phyloP scores from a whole-genome alignment of 2,329 filamentous ascomycete genomes.

The Cercospora nicotianae region DNA sequence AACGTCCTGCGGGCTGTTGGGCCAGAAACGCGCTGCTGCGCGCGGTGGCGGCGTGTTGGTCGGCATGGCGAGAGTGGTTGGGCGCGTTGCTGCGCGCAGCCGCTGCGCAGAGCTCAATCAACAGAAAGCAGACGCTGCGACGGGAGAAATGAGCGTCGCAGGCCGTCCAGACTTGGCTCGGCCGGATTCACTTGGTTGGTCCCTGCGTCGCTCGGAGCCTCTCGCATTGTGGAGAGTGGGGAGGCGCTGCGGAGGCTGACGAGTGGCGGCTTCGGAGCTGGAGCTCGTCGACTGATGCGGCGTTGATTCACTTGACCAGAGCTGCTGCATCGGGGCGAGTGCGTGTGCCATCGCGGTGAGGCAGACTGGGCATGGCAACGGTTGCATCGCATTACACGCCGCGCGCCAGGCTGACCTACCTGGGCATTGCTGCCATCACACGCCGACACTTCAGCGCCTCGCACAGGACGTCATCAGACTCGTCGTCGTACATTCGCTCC shows the following conservation, averaged over 20 bases:
- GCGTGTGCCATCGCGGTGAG: neutral
- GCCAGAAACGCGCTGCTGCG: neutral
- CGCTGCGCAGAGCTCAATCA: slow-evolving; percentile 11
- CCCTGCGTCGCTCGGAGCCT: neutral
- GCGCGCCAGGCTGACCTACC: slow-evolving; percentile 46
- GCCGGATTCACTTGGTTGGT: neutral
- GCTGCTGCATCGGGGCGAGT: neutral
- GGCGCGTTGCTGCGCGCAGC: slow-evolving; percentile 10
- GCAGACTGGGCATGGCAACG: slow-evolving; percentile 21
- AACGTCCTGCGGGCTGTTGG: neutral
- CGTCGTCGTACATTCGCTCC: slow-evolving; percentile 53
- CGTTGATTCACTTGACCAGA: neutral
- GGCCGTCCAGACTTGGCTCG: neutral
- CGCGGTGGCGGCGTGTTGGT: neutral
- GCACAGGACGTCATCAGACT: slow-evolving; percentile 39
- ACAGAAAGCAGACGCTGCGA: neutral
- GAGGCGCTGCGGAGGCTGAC: slow-evolving; percentile 1
- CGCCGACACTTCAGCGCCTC: slow-evolving; percentile 38
- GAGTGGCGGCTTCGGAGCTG: slow-evolving; percentile 4
- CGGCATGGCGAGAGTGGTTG: neutral
- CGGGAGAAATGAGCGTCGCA: neutral
- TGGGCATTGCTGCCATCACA: slow-evolving; percentile 39
- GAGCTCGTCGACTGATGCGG: neutral
- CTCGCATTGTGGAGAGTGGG: neutral
- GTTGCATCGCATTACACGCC: slow-evolving; percentile 32